Base-by-base conservation (phyloP, 2,329 filamentous ascomycete genomes). In the Ramularia endophylla region DNA sequence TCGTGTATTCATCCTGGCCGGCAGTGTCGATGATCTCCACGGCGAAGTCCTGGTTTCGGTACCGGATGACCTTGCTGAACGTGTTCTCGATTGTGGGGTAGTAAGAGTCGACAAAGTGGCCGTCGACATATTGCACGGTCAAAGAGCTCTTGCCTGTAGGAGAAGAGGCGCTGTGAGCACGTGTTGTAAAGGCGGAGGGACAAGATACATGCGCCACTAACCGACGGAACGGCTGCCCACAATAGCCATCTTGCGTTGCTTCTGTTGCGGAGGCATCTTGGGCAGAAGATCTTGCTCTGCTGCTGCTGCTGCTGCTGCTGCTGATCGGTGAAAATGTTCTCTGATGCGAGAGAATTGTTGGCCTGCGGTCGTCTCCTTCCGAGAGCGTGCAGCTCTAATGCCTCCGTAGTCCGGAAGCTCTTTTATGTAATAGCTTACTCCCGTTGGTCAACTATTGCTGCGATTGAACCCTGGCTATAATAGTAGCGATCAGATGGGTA, bases 1-100 rank as follows among this genome's bases (percentile, higher is more conserved):
- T 95, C 62, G 87, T 94, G 73, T 98, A 98, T 68, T 98, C 92
- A 72, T 98, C 92, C 83, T 92, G 60, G 46, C 92, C 92, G 39
- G 92, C 92, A 19, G 92, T 98, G 64, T 98, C 92, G 64, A 98
- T 92, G 59, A 98, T 97, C 70, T 98, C 92, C 9, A 89, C 95
- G 38, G 86, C 81, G 66, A 82, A 98, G 53, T 97, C 92, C 66
- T 95, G 87, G 37, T 85, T 84, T 67, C 92, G 94, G 66, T 85
- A 84, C 57, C 87, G 85, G 65, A 98, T 95, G 54, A 88, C 83
- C 66, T 94, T 94, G 73, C 85, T 94, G 65, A 98, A 98, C 2
- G 90, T 97, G 66, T 97, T 98, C 67, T 98, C 92, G 60, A 98
- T 97, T 29, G 92, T 98, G 27, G 92, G 92, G 66, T 98, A 98